Conservation (phyloP, 495 filamentous ascomycete species). For the Podospora fimiseda region DNA sequence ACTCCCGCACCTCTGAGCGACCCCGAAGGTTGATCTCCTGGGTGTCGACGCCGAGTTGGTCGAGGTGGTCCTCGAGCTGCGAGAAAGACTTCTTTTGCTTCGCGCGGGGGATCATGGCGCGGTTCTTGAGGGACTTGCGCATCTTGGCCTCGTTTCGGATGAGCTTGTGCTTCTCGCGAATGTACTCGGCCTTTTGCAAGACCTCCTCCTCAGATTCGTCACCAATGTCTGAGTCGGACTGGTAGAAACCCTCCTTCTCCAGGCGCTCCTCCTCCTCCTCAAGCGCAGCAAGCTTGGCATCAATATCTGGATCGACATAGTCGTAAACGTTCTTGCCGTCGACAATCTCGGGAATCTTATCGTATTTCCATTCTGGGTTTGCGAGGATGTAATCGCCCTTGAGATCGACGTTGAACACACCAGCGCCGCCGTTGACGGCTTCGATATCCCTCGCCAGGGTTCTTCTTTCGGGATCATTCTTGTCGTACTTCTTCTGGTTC, state of each 20-base stretch:
- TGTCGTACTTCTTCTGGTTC: conserved; percentile 77
- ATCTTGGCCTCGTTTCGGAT: conserved; percentile 89
- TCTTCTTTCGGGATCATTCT: conserved; percentile 73
- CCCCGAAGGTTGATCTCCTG: conserved; percentile 64
- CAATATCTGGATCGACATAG: conserved; percentile 94
- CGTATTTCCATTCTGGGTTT: conserved; percentile 86
- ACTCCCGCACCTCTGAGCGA: conserved; percentile 44
- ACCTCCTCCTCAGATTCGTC: conserved; percentile 82
- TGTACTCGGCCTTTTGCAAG: conserved; percentile 85
- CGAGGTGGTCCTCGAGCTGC: conserved; percentile 76
- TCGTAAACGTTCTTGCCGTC: conserved; percentile 96
- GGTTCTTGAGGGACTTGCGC: conserved; percentile 93
- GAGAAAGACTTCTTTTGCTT: conserved; percentile 68
- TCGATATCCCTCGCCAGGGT: conserved; percentile 81
- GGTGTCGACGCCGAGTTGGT: conserved; percentile 78
- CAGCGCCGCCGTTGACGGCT: conserved; percentile 86
- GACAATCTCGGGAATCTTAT: conserved; percentile 84
- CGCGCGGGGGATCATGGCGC: conserved; percentile 80
- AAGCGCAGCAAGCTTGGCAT: conserved; percentile 77
- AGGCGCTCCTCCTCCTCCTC: conserved; percentile 93
- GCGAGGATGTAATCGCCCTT: conserved; percentile 79
- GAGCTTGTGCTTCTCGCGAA: conserved; percentile 81
- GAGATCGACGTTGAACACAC: conserved; percentile 90
- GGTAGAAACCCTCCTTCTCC: conserved; percentile 78
- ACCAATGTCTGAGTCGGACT: conserved; percentile 55